Percentiles rank a stretch among this genome's conserved stretches.
Conservation (phyloP, 768 basidiomycete species). For the Pisolithus tinctorius region DNA sequence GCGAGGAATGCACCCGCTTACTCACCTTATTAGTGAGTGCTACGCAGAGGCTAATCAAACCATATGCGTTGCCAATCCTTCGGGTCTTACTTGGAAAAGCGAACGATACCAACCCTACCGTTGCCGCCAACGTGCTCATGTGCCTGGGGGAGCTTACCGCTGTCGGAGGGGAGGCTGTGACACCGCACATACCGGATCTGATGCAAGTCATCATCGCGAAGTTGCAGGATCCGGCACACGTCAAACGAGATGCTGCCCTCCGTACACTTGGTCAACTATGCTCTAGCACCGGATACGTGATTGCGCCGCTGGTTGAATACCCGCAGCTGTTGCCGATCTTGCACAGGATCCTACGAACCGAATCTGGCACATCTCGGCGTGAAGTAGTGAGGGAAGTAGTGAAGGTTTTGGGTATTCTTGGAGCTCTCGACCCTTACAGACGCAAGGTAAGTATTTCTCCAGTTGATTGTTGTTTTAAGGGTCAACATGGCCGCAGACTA, state of each 20-base stretch:
- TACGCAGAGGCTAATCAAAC: constrained; percentile 90
- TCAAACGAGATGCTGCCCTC: constrained; percentile 90
- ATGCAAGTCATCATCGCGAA: constrained; percentile 87
- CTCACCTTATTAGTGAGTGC: constrained; percentile 86
- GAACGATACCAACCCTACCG: constrained; percentile 74
- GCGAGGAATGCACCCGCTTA: constrained; percentile 89
- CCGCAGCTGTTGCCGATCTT: constrained; percentile 85
- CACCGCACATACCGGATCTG: constrained; percentile 75
- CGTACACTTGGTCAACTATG: constrained; percentile 94
- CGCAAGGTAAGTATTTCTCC: constrained; percentile 61
- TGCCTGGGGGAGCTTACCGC: constrained; percentile 91
- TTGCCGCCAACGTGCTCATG: constrained; percentile 88
- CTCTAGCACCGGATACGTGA: constrained; percentile 92
- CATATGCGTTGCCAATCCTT: constrained; percentile 93
- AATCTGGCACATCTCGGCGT: constrained; percentile 64
- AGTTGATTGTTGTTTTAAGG: not conserved
- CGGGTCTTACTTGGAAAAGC: constrained; percentile 87
- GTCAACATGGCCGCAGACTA: constrained; percentile 32
- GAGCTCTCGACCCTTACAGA: constrained; percentile 92
- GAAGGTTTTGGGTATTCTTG: constrained; percentile 91
- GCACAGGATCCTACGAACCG: constrained; percentile 79
- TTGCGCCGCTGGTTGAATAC: constrained; percentile 83
- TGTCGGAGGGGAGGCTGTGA: constrained; percentile 89
- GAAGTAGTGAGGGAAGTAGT: constrained; percentile 94
- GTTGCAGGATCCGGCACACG: constrained; percentile 81